Evolutionary conservation across 2,329 filamentous ascomycete genomes (phyloP).

Genomic region (Fusarium nematophilum): DNA sequence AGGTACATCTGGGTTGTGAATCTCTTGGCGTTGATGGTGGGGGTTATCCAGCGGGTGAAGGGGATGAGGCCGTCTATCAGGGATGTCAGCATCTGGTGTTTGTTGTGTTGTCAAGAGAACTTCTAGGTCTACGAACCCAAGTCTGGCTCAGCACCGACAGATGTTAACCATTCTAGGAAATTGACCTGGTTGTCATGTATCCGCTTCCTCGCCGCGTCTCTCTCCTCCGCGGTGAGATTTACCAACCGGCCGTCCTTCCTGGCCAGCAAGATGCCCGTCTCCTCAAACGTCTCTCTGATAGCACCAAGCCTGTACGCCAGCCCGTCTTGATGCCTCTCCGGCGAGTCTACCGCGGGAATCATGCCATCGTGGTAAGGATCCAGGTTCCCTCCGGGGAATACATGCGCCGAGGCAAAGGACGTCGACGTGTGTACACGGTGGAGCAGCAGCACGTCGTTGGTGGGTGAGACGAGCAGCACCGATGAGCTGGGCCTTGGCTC

Average conservation of each 20-base stretch:
- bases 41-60: conserved; percentile 94
- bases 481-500: conserved; percentile 76
- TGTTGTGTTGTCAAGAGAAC: not conserved
- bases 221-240: conserved; percentile 67
- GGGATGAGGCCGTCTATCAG: conserved; percentile 74
- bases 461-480: conserved; percentile 85
- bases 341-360: conserved; percentile 58
- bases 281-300: conserved; percentile 93
- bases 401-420: conserved; percentile 90
- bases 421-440: conserved; percentile 85
- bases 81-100: conserved; percentile 12
- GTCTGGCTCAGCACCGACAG: conserved; percentile 71
- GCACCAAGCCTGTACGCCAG: conserved; percentile 83
- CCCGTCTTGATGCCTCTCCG: conserved; percentile 75
- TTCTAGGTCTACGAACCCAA: conserved; percentile 60
- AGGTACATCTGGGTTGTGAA: conserved; percentile 98
- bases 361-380: conserved; percentile 80
- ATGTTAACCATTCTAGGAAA: conserved; percentile 74
- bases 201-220: conserved; percentile 72
- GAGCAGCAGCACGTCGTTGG: conserved; percentile 88
- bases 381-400: conserved; percentile 93
- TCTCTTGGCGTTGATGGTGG: conserved; percentile 74
- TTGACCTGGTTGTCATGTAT: conserved; percentile 74
- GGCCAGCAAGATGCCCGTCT: conserved; percentile 88
- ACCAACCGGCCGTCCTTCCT: conserved; percentile 65